Conservation (phyloP, 2,329 filamentous ascomycete species). For the Cladophialophora psammophila region DNA sequence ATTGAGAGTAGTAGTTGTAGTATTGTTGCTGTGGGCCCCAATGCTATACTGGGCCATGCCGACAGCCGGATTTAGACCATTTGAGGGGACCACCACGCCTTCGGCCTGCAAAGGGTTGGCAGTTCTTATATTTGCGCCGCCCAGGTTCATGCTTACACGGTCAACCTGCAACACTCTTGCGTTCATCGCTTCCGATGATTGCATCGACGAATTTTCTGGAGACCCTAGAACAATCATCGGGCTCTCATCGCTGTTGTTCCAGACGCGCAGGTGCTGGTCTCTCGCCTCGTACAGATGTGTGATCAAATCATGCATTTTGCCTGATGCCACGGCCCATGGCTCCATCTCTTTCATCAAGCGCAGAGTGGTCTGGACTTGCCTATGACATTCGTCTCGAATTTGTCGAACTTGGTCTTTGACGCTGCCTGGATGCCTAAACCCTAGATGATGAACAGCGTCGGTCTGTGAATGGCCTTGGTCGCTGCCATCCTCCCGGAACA, state of each 20-base stretch:
- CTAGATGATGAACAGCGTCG: background rate
- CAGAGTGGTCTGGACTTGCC: constrained; percentile 22
- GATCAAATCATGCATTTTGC: constrained; percentile 26
- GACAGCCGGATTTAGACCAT: background rate
- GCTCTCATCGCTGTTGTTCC: constrained; percentile 28
- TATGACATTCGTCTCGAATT: constrained; percentile 25
- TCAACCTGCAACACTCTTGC: background rate
- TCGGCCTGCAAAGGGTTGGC: background rate
- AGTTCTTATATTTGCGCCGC: background rate
- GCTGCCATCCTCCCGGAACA: constrained; percentile 15
- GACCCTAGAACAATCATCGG: constrained; percentile 17
- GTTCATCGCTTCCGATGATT: background rate
- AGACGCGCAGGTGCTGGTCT: constrained; percentile 25
- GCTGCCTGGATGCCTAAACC: constrained; percentile 3
- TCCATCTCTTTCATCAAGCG: constrained; percentile 27
- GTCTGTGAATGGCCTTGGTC: background rate
- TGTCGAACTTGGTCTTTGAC: constrained; percentile 20
- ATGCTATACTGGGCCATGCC: background rate
- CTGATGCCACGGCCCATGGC: constrained; percentile 26
- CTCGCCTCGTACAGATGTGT: constrained; percentile 21
- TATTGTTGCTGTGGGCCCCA: background rate
- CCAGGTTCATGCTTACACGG: background rate
- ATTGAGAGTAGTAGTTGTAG: background rate
- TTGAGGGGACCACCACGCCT: background rate
- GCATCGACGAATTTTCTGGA: constrained; percentile 14